Evolutionary conservation across 148 eudicot species (phyloP), one percentile per base, ranked within the genome.

Genomic region (Vaccinium vitisidaea): DNA sequence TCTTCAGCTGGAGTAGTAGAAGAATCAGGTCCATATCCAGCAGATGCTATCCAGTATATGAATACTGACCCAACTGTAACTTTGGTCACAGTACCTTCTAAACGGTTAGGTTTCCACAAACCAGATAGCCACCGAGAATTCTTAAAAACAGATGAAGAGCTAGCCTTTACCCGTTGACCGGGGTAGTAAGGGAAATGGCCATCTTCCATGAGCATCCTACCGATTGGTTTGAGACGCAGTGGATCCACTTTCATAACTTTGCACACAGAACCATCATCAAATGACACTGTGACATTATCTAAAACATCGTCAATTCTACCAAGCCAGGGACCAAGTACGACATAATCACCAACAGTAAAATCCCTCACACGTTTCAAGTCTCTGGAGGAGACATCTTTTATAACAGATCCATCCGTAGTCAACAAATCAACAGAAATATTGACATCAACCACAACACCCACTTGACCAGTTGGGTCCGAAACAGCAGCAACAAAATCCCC

Each of bases 401-500:
- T 79, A 43, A 89, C 65, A 82, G 91, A 88, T 59, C 95, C 94
- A 86, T 92, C 95, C 63, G 89, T 78, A 54, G 94, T 85, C 85
- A 92, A 83, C 84, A 97, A 89, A 88, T 95, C 98, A 82, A 97
- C 93, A 80, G 84, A 82, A 58, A 95, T 87, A 84, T 88, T 90
- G 77, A 93, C 94, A 89, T 91, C 95, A 54, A 94, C 96, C 82
- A 97, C 98, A 70, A 92, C 87, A 79, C 98, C 99, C 82, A 95
- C 93, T 90, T 97, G 99, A 55, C 98, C 98, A 13, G 95, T 94
- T 63, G 96, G 94, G 84, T 97, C 93, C 12, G 87, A 86, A 77
- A 91, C 93, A 84, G 98, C 88, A 87, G 98, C 96, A 77, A 97
- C 99, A 89, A 90, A 97, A 90, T 95, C 98, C 56, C 99, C 99